Percentiles rank a stretch among this genome's conserved stretches.
These are phyloP conservation scores for Metarhizium robertsii DNA, from an alignment of 2,329 filamentous ascomycete genomes.

Conservation along the genomic window DNA sequence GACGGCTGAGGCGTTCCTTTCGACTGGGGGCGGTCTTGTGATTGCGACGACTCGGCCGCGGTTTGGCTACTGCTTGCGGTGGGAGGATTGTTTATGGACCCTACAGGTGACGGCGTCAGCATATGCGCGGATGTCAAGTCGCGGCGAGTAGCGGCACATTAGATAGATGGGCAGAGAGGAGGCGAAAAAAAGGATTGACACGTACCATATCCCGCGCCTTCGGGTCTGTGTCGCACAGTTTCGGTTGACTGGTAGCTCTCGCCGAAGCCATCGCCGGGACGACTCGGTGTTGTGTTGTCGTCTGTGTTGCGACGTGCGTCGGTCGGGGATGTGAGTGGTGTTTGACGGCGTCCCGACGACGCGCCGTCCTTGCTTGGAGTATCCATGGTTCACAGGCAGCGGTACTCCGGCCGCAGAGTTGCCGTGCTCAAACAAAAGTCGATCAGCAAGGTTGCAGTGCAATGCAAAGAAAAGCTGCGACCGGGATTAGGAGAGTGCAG, in stretches of 20 bases:
- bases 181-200: neutral
- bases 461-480: neutral
- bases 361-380: conserved; percentile 23
- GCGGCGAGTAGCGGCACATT: neutral
- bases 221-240: conserved; percentile 48
- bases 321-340: conserved; percentile 36
- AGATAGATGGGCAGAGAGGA: neutral
- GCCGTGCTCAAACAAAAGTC: neutral
- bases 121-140: neutral
- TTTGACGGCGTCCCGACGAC: conserved; percentile 26
- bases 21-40: conserved; percentile 24
- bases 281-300: conserved; percentile 24
- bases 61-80: conserved; percentile 19
- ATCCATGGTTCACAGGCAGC: conserved; percentile 31
- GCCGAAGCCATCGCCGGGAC: conserved; percentile 34
- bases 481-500: neutral
- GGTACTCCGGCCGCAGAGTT: conserved; percentile 5
- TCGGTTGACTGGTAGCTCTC: conserved; percentile 52
- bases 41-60: conserved; percentile 27
- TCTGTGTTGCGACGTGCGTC: conserved; percentile 35
- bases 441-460: neutral
- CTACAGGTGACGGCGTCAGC: conserved; percentile 2
- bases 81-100: conserved; percentile 10
- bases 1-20: conserved; percentile 20
- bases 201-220: conserved; percentile 44